Conservation (phyloP, 352 stramenopile genomes). For the Globisporangium heterothallicum region DNA sequence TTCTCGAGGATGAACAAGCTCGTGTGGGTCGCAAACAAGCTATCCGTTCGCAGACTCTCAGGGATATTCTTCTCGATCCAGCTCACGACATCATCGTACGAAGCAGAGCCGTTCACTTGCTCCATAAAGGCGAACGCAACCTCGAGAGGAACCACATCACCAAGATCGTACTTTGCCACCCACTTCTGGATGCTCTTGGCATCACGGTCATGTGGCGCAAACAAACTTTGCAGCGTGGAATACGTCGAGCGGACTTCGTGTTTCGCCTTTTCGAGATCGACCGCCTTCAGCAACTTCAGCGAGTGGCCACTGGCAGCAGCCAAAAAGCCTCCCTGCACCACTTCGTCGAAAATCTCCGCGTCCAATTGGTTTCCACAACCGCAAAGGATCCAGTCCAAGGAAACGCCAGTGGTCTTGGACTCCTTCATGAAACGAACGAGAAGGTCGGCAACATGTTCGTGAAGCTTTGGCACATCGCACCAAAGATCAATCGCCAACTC, state of each 20-base stretch:
- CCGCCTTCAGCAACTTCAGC: constrained; percentile 41
- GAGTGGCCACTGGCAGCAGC: constrained; percentile 36
- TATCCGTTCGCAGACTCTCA: constrained; percentile 38
- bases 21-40: constrained; percentile 53
- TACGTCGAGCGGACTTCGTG: constrained; percentile 48
- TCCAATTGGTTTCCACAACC: constrained; percentile 42
- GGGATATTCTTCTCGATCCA: constrained; percentile 60
- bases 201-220: constrained; percentile 48
- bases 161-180: constrained; percentile 57
- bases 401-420: constrained; percentile 48
- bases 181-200: constrained; percentile 55
- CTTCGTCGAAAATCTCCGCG: constrained; percentile 53
- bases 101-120: constrained; percentile 32
- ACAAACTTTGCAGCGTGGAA: constrained; percentile 43
- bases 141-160: constrained; percentile 50
- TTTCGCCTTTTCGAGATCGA: constrained; percentile 38
- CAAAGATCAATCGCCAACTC: constrained; percentile 58
- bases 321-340: constrained; percentile 68
- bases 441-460: constrained; percentile 68
- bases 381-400: constrained; percentile 66
- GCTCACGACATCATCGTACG: constrained; percentile 44
- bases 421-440: constrained; percentile 67
- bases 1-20: constrained; percentile 63
- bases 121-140: constrained; percentile 51
- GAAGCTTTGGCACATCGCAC: constrained; percentile 81